Conservation (phyloP, 495 filamentous ascomycete species). For the Wilcoxina mikolae region DNA sequence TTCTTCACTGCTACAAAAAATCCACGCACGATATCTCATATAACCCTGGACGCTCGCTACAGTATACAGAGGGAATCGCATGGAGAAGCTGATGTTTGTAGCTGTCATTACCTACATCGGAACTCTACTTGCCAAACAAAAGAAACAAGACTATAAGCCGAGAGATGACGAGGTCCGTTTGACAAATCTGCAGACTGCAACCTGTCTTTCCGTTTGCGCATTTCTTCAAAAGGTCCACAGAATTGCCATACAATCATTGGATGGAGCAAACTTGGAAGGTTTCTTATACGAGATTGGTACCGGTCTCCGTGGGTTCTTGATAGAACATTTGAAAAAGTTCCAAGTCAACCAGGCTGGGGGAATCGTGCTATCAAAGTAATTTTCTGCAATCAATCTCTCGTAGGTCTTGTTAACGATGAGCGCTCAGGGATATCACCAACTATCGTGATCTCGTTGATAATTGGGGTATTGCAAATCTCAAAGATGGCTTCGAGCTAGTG, state of each 20-base stretch:
- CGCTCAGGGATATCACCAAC: constrained; percentile 57
- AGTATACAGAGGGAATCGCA: too few relatives aligned
- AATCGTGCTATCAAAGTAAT: constrained; percentile 69
- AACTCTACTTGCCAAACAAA: constrained; percentile 62
- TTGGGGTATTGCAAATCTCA: constrained; percentile 59
- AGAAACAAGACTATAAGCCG: constrained; percentile 84
- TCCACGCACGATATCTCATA: too few relatives aligned
- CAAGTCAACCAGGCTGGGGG: constrained; percentile 79
- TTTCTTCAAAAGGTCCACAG: constrained; percentile 57
- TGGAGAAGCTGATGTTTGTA: constrained; percentile 1
- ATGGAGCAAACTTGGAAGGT: constrained; percentile 58
- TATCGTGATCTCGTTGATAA: constrained; percentile 70
- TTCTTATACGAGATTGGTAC: constrained; percentile 76
- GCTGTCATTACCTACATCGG: constrained; percentile 64
- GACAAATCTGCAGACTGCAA: constrained; percentile 72
- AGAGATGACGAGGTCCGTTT: constrained; percentile 68
- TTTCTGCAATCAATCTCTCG: not conserved
- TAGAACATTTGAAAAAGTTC: constrained; percentile 91
- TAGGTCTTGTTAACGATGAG: not conserved
- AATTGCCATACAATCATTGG: constrained; percentile 49
- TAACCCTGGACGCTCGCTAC: too few relatives aligned
- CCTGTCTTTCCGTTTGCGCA: constrained; percentile 59
- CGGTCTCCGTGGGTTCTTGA: constrained; percentile 56
- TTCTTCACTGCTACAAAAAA: too few relatives aligned
- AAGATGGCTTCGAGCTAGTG: constrained; percentile 61